These are phyloP conservation scores for Maudiozyma turicensis DNA, from an alignment of 805 yeast genomes.

Conservation along the genomic window DNA sequence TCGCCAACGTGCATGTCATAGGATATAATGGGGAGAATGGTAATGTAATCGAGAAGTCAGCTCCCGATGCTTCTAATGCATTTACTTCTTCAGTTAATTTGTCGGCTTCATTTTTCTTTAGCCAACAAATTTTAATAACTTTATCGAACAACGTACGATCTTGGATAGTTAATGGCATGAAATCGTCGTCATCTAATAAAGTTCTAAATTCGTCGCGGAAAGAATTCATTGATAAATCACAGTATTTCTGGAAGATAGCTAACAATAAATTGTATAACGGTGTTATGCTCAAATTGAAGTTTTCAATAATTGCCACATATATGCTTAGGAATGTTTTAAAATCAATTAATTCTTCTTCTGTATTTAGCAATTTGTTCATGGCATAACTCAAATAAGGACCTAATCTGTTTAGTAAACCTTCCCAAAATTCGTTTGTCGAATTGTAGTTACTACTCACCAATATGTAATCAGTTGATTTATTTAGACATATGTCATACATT, in stretches of 20 bases:
- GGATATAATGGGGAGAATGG: slow-evolving; percentile 89
- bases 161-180: slow-evolving; percentile 73
- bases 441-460: slow-evolving; percentile 50
- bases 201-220: slow-evolving; percentile 54
- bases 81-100: slow-evolving; percentile 5
- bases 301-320: slow-evolving; percentile 68
- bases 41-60: slow-evolving; percentile 48
- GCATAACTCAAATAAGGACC: slow-evolving; percentile 47
- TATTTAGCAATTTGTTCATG: slow-evolving; percentile 34
- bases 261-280: slow-evolving; percentile 56
- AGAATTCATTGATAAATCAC: slow-evolving; percentile 42
- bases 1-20: slow-evolving; percentile 68
- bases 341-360: slow-evolving; percentile 38
- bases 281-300: slow-evolving; percentile 49
- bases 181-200: slow-evolving; percentile 68
- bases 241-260: slow-evolving; percentile 47
- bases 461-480: slow-evolving; percentile 51
- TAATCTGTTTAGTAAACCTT: slow-evolving; percentile 49
- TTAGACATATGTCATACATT: slow-evolving; percentile 61
- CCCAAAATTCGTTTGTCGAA: slow-evolving; percentile 63
- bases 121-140: slow-evolving; percentile 62
- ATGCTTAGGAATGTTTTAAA: slow-evolving; percentile 59
- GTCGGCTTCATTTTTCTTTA: slow-evolving; percentile 38
- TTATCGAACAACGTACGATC: slow-evolving; percentile 50
- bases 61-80: slow-evolving; percentile 2